Percentiles rank a stretch among this genome's conserved stretches.
These are phyloP conservation scores for Solanum piurae DNA, from an alignment of 257 asterid species.

Conservation along the genomic window DNA sequence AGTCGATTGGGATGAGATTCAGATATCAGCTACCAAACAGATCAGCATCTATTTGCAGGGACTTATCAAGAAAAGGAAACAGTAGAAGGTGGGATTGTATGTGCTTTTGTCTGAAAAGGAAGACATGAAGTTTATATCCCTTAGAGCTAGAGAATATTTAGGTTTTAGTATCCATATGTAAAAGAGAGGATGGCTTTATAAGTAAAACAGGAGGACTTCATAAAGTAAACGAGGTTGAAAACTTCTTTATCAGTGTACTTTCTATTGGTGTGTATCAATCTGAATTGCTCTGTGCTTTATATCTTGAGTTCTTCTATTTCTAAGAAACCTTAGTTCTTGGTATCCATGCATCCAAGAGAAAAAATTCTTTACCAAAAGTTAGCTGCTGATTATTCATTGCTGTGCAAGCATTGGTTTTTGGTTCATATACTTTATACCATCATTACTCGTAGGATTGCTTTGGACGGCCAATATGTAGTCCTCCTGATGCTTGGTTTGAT, in stretches of 20 bases:
- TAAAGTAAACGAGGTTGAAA: background rate
- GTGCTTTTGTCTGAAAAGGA: background rate
- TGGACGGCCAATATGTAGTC: conserved; percentile 90
- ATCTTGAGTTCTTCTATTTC: background rate
- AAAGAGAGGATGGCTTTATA: background rate
- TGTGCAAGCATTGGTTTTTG: background rate
- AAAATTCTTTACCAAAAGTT: background rate
- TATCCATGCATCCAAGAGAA: background rate
- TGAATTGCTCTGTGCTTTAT: background rate
- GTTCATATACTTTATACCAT: background rate
- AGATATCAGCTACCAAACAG: background rate
- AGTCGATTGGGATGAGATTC: background rate
- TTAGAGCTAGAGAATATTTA: background rate
- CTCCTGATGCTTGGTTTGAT: conserved; percentile 99
- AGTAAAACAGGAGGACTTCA: background rate
- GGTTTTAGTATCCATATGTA: background rate
- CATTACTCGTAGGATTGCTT: conserved; percentile 73
- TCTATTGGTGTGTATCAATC: background rate
- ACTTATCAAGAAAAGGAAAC: background rate
- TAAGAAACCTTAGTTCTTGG: background rate
- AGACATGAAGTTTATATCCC: background rate
- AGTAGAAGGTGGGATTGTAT: background rate
- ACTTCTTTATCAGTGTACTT: background rate
- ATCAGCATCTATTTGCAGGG: background rate
- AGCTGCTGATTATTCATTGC: background rate